These are phyloP conservation scores for Tanacetum coccineum DNA, from an alignment of 129 eudicot genomes.

Conservation along the genomic window DNA sequence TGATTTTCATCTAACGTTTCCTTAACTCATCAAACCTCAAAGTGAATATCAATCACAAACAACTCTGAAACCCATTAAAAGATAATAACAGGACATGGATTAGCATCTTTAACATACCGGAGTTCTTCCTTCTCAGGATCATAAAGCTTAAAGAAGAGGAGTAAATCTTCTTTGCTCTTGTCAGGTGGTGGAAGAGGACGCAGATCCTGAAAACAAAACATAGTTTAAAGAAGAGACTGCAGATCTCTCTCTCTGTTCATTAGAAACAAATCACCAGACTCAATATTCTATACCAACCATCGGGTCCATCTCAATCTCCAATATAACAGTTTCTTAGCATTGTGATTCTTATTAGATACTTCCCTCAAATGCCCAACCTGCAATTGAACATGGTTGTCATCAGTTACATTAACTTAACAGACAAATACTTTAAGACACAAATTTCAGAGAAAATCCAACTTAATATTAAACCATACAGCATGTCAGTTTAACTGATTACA, in stretches of 20 bases:
- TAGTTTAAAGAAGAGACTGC: too few species aligned
- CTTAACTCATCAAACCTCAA: slow-evolving; percentile 4
- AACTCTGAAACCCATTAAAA: not conserved
- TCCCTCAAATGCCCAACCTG: slow-evolving; percentile 95
- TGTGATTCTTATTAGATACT: slow-evolving; percentile 69
- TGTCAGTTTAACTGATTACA: not conserved
- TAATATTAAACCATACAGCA: too few species aligned
- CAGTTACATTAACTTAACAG: slow-evolving; percentile 17
- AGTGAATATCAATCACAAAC: slow-evolving; percentile 6
- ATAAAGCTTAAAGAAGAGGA: slow-evolving; percentile 89
- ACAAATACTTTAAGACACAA: not conserved
- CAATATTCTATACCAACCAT: too few species aligned
- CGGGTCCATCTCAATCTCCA: slow-evolving; percentile 88
- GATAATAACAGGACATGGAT: not conserved
- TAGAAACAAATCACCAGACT: too few species aligned
- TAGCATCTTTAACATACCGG: slow-evolving; percentile 42
- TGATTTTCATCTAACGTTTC: slow-evolving; percentile 6
- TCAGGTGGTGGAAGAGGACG: slow-evolving; percentile 76
- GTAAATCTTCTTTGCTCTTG: slow-evolving; percentile 85
- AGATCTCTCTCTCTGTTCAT: too few species aligned
- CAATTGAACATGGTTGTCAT: slow-evolving; percentile 27
- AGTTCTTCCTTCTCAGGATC: slow-evolving; percentile 94
- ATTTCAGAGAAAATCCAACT: not conserved
- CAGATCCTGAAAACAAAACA: slow-evolving; percentile 51
- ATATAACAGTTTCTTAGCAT: slow-evolving; percentile 87